Evolutionary conservation across 345 rosid genomes (phyloP), one percentile per base, ranked within the genome.

Genomic region (Eucalyptus urophylla): DNA sequence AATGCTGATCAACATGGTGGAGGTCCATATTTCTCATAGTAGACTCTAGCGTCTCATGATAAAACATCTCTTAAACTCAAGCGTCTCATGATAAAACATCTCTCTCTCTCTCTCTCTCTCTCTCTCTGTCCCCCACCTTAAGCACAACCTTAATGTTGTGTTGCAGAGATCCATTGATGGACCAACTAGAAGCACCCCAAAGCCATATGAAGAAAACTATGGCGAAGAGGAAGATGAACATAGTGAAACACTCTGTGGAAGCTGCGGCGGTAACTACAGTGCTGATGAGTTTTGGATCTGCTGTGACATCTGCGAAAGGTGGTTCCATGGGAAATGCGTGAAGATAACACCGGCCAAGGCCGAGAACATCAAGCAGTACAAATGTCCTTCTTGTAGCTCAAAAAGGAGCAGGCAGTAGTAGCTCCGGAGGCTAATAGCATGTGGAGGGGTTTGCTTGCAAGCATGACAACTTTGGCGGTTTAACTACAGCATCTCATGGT

Each of bases 311-410:
- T 96, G 97, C 14, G 99, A 97, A 89, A 92, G 94, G 91, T 97
- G 99, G 99, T 97, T 94, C 94, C 99, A 96, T 47, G 98, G 97
- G 25, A 97, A 95, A 88, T 96, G 98, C 47, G 98, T 96, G 90
- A 95, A 95, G 94, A 96, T 97, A 91, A 94, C 97, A 53, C 99
- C 99, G 0, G 95, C 99, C 33, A 95, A 95, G 91, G 99, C 99
- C 14, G 98, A 96, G 87, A 93, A 89, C 88, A 96, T 97, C 89
- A 95, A 94, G 94, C 97, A 96, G 72, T 97, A 97, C 93, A 97
- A 96, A 92, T 97, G 99, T 90, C 96, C 99, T 27, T 91, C 97
- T 81, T 96, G 99, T 94, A 93, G 95, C 93, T 88, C 93, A 81
- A 97, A 96, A 92, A 96, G 95, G 94, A 93, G 91, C 80, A 94